phyloP scores from a whole-genome alignment of 371 early-diverging fungal genomes.

The Zychaea mexicana region DNA sequence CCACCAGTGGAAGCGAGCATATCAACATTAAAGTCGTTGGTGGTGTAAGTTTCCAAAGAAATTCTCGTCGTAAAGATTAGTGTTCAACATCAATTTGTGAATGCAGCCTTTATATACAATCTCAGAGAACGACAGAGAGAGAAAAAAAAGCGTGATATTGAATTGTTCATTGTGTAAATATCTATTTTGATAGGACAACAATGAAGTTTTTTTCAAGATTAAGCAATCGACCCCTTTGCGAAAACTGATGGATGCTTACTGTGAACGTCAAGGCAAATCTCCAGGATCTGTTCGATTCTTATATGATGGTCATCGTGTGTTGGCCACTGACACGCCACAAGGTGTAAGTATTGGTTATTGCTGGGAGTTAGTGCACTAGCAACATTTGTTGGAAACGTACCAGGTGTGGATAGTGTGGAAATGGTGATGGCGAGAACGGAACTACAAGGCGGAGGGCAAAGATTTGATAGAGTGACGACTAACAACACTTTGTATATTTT shows the following conservation, averaged over 20 bases:
- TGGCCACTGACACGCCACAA: constrained; percentile 77
- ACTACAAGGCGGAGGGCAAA: too few species aligned
- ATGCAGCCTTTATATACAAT: too few species aligned
- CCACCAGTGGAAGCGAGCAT: constrained; percentile 61
- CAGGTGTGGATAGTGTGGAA: too few species aligned
- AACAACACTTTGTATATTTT: constrained; percentile 1
- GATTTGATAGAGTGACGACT: too few species aligned
- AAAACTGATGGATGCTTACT: constrained; percentile 93
- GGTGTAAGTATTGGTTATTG: constrained; percentile 50
- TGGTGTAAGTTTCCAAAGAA: constrained; percentile 56
- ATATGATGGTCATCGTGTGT: constrained; percentile 86
- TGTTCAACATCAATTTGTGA: too few species aligned
- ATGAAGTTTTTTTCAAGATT: constrained; percentile 92
- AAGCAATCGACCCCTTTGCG: constrained; percentile 86
- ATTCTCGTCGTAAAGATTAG: too few species aligned
- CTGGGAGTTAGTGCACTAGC: background rate
- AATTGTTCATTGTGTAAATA: too few species aligned
- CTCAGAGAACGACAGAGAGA: too few species aligned
- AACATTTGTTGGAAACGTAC: too few species aligned
- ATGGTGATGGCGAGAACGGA: too few species aligned
- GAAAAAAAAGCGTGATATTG: too few species aligned
- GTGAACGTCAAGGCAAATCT: constrained; percentile 80
- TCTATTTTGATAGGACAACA: constrained; percentile 58
- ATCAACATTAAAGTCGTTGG: constrained; percentile 90
- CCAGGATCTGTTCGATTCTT: constrained; percentile 81